These are phyloP conservation scores for Paracamarosporium sp. DNA, from an alignment of 2,329 filamentous ascomycete species.

Conservation along the genomic window DNA sequence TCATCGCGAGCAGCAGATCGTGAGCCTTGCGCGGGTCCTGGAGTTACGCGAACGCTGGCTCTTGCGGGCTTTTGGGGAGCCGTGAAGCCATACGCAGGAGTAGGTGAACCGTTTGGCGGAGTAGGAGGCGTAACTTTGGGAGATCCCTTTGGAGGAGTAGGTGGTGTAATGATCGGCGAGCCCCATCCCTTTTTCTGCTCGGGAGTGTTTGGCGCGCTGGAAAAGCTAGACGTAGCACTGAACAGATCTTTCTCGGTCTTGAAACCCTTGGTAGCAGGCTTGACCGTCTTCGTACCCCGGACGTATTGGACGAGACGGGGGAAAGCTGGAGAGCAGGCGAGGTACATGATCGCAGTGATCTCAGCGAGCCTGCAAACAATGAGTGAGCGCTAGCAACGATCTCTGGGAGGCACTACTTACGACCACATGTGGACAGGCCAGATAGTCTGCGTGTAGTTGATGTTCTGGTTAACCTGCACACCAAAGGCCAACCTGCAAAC, in stretches of 20 bases:
- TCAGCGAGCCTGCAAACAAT: constrained; percentile 8
- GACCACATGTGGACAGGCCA: constrained; percentile 16
- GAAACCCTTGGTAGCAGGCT: background rate
- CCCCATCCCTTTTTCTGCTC: background rate
- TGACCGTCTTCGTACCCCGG: constrained; percentile 9
- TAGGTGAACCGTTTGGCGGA: constrained; percentile 2
- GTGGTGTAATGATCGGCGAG: constrained; percentile 5
- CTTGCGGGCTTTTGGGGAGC: background rate
- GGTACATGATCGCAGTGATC: constrained; percentile 13
- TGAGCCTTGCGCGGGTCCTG: background rate
- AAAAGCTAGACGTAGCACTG: constrained; percentile 1
- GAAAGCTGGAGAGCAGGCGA: constrained; percentile 15
- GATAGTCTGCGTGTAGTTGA: constrained; percentile 9
- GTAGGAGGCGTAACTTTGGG: constrained; percentile 1
- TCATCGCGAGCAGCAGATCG: background rate
- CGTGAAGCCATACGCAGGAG: background rate
- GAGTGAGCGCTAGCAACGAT: background rate
- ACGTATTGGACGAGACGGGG: constrained; percentile 16
- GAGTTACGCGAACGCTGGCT: background rate
- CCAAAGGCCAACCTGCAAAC: constrained; percentile 12
- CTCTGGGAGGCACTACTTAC: constrained; percentile 2
- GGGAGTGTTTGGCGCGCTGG: background rate
- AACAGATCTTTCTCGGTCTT: constrained; percentile 5
- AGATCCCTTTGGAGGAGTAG: constrained; percentile 1
- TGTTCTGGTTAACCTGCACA: constrained; percentile 5